phyloP scores from a whole-genome alignment of 106 monocot species.

The Dendrobium nobile region DNA sequence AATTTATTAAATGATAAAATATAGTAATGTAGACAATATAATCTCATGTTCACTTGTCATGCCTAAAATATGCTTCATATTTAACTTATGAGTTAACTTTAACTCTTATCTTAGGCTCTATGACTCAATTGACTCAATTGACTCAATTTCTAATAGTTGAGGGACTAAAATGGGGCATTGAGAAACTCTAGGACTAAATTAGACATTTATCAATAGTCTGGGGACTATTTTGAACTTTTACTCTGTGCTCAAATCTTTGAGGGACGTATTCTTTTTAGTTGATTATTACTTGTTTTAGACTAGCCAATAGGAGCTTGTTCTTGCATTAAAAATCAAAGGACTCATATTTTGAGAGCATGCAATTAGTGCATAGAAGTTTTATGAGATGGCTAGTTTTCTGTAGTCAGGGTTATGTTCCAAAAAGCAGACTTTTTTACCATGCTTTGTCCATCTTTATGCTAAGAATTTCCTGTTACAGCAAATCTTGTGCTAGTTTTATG shows the following conservation, averaged over 20 bases:
- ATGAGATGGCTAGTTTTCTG: not conserved
- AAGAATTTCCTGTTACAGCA: not conserved
- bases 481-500: not conserved
- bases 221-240: too few relatives aligned
- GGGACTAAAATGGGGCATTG: too few relatives aligned
- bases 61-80: too few relatives aligned
- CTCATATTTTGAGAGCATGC: not conserved
- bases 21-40: too few relatives aligned
- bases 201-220: too few relatives aligned
- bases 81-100: too few relatives aligned
- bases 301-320: not conserved
- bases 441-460: not conserved
- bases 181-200: too few relatives aligned
- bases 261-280: not conserved
- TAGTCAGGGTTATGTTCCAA: not conserved
- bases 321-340: not conserved
- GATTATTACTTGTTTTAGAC: not conserved
- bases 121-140: too few relatives aligned
- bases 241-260: not conserved
- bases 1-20: too few relatives aligned
- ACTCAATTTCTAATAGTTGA: too few relatives aligned
- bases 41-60: too few relatives aligned
- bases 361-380: not conserved
- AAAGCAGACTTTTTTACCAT: not conserved
- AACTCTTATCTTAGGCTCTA: too few relatives aligned